Evolutionary conservation across 208 protist species (phyloP).

Genomic region (Kentomonas sorsogonicus): DNA sequence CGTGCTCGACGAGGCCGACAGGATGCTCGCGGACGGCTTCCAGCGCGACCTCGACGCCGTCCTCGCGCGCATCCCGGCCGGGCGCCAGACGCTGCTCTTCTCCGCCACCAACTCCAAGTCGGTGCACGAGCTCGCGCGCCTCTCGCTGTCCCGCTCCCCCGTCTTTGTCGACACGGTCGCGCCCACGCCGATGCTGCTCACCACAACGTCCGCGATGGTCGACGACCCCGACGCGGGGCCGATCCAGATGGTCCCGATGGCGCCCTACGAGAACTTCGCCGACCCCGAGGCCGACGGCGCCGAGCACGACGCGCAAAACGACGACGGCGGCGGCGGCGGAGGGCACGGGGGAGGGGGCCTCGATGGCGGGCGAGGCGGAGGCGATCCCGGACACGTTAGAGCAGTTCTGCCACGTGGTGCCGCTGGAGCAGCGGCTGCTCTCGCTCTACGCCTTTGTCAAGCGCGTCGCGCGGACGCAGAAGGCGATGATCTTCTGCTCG

Average conservation of each 20-base stretch:
- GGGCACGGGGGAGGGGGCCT: constrained; percentile 16
- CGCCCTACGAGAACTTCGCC: constrained; percentile 2
- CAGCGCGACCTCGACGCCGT: constrained; percentile 96
- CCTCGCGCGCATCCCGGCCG: constrained; percentile 73
- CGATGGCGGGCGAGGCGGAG: constrained; percentile 35
- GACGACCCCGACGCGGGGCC: constrained; percentile 9
- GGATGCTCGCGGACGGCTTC: constrained; percentile 99
- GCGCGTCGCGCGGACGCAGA: constrained; percentile 92
- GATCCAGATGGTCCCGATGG: background rate
- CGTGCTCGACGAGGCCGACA: constrained; percentile 98
- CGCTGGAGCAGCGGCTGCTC: constrained; percentile 58
- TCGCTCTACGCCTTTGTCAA: constrained; percentile 96
- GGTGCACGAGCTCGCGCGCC: constrained; percentile 81
- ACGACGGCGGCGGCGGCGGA: constrained; percentile 12
- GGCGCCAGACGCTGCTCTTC: constrained; percentile 97
- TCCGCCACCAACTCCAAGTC: constrained; percentile 95
- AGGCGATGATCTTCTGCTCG: constrained; percentile 98
- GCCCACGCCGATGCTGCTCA: constrained; percentile 35
- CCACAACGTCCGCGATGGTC: background rate
- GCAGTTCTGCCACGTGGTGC: constrained; percentile 79
- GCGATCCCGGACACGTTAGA: constrained; percentile 73
- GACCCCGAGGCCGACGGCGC: constrained; percentile 45
- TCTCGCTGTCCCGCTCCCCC: constrained; percentile 92
- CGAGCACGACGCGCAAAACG: constrained; percentile 22
- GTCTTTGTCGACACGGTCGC: constrained; percentile 83